phyloP scores from a whole-genome alignment of 202 grass and related monocot species.

The Cymbopogon flexuosus region DNA sequence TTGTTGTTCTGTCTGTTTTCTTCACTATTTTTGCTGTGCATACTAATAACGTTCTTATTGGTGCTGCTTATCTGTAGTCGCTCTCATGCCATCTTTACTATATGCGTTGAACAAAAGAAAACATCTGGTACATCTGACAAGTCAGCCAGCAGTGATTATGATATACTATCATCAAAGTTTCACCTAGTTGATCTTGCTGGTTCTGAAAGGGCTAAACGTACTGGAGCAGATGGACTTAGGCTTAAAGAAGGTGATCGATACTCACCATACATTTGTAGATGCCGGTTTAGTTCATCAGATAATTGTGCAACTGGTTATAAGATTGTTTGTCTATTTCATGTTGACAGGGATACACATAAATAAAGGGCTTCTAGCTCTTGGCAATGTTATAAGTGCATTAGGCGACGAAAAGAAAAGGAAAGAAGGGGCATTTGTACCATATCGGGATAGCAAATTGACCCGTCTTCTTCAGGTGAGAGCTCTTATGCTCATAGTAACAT shows the following conservation, averaged over 20 bases:
- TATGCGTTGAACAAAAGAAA: conserved; percentile 87
- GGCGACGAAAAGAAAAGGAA: conserved; percentile 96
- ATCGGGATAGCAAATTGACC: conserved; percentile 89
- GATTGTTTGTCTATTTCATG: conserved; percentile 23
- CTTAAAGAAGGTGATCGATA: conserved; percentile 75
- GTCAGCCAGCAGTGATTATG: conserved; percentile 47
- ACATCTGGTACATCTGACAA: conserved; percentile 37
- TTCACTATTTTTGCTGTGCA: background rate
- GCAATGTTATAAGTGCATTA: conserved; percentile 95
- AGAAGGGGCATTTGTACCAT: conserved; percentile 87
- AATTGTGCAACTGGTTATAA: background rate
- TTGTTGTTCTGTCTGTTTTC: background rate
- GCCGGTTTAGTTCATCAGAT: conserved; percentile 19
- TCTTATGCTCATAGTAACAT: background rate
- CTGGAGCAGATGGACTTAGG: conserved; percentile 82
- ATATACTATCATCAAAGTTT: conserved; percentile 78
- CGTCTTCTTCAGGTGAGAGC: conserved; percentile 70
- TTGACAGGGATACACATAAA: conserved; percentile 89
- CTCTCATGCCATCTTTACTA: conserved; percentile 94
- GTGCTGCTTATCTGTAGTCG: conserved; percentile 52
- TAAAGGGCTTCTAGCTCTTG: conserved; percentile 83
- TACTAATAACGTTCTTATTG: background rate
- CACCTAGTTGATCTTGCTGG: conserved; percentile 97
- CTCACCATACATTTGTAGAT: background rate
- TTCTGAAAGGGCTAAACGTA: conserved; percentile 95